A percentile compares a stretch with the other conserved stretches of the same genome.
Evolutionary conservation across 2,329 filamentous ascomycete genomes (phyloP).

Genomic region (Cladophialophora yegresii): DNA sequence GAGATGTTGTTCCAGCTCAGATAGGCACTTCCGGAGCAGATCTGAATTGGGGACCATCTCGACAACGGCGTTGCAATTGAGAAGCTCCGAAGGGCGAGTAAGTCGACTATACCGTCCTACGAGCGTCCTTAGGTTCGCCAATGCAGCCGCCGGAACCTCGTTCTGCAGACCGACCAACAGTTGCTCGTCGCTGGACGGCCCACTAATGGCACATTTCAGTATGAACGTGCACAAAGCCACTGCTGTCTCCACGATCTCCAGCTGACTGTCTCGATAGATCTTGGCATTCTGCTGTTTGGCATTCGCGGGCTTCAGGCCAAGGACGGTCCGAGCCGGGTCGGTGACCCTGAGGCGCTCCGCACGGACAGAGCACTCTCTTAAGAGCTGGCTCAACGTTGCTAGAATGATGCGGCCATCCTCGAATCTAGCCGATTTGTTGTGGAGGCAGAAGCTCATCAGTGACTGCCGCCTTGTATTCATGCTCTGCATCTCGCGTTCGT

Average conservation of each 20-base stretch:
- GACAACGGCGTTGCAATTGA: constrained; percentile 24
- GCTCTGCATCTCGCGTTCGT: constrained; percentile 45
- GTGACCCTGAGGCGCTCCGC: constrained; percentile 42
- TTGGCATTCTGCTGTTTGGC: constrained; percentile 47
- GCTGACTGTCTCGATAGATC: constrained; percentile 47
- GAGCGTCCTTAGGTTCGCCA: constrained; percentile 22
- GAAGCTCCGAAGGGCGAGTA: constrained; percentile 31
- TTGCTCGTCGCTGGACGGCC: constrained; percentile 10
- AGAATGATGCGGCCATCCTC: constrained; percentile 43
- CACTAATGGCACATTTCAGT: constrained; percentile 41
- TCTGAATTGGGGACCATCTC: constrained; percentile 28
- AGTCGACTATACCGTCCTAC: constrained; percentile 22
- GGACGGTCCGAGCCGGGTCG: constrained; percentile 26
- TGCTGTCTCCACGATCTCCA: constrained; percentile 45
- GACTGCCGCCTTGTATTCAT: constrained; percentile 31
- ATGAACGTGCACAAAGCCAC: constrained; percentile 46
- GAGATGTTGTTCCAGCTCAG: constrained; percentile 19
- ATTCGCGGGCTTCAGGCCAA: constrained; percentile 39
- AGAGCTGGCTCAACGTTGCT: constrained; percentile 47
- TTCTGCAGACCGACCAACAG: constrained; percentile 20
- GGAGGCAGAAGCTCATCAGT: constrained; percentile 32
- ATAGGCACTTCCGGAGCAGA: constrained; percentile 20
- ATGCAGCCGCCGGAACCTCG: constrained; percentile 14
- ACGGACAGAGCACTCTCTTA: constrained; percentile 46
- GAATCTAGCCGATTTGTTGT: constrained; percentile 22